These are phyloP conservation scores for Xerocomellus chrysenteron DNA, from an alignment of 768 basidiomycete genomes.

Conservation along the genomic window DNA sequence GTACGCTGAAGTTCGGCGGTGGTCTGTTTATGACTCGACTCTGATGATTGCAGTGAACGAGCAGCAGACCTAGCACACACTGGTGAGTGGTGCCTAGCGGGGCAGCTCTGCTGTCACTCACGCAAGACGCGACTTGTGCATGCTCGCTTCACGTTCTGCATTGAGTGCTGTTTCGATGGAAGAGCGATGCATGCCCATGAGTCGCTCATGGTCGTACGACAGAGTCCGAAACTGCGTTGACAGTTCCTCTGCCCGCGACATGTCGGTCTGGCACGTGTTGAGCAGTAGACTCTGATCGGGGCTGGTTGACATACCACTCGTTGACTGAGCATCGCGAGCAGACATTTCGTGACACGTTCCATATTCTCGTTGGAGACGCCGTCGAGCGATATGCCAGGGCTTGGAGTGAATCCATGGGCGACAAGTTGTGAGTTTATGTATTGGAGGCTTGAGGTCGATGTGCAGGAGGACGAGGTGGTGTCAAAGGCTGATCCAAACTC, in stretches of 20 bases:
- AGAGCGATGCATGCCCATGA: conserved; percentile 59
- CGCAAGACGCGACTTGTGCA: conserved; percentile 71
- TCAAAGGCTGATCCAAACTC: conserved; percentile 45
- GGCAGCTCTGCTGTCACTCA: conserved; percentile 39
- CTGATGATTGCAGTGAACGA: conserved; percentile 55
- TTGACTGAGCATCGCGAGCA: conserved; percentile 75
- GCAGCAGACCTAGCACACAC: conserved; percentile 43
- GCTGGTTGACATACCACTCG: conserved; percentile 56
- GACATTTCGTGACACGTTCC: conserved; percentile 65
- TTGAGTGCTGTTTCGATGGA: conserved; percentile 61
- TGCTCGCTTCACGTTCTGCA: conserved; percentile 76
- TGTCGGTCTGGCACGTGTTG: conserved; percentile 55
- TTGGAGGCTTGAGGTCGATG: conserved; percentile 61
- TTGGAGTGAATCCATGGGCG: conserved; percentile 71
- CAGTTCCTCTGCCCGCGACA: conserved; percentile 74
- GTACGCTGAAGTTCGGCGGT: conserved; percentile 68
- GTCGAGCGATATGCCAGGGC: conserved; percentile 67
- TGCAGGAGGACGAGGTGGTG: conserved; percentile 44
- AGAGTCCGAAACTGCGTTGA: conserved; percentile 73
- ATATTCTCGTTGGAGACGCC: conserved; percentile 56
- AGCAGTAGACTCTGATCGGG: conserved; percentile 9
- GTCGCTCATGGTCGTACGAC: conserved; percentile 77
- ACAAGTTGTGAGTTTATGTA: conserved; percentile 81
- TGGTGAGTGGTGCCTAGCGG: conserved; percentile 7
- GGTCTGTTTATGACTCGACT: conserved; percentile 70